These are phyloP conservation scores for Trametes villosa DNA, from an alignment of 768 basidiomycete species.

Conservation along the genomic window DNA sequence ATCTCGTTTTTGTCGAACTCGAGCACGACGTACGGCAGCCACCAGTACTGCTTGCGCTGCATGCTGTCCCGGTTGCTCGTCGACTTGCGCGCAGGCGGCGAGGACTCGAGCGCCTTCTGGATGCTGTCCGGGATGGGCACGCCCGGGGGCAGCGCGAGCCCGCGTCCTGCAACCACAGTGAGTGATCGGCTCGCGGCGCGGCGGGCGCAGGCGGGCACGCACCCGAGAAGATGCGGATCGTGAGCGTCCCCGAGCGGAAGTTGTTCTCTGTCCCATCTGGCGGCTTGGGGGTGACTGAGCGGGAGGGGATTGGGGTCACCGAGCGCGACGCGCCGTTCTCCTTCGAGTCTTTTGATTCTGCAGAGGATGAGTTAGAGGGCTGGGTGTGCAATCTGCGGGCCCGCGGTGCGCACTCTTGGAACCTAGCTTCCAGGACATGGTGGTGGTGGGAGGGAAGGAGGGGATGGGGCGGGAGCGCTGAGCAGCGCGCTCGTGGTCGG, in stretches of 20 bases:
- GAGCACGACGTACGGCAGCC: constrained; percentile 96
- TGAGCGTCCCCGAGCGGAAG: constrained; percentile 89
- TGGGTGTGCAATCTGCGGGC: background rate
- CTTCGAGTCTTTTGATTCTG: constrained; percentile 71
- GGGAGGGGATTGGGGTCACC: constrained; percentile 79
- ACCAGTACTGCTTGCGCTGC: constrained; percentile 92
- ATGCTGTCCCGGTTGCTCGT: constrained; percentile 86
- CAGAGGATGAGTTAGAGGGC: background rate
- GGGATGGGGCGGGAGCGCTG: constrained; percentile 2
- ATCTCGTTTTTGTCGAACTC: constrained; percentile 99
- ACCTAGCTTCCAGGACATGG: constrained; percentile 36
- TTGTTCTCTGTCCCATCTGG: constrained; percentile 41
- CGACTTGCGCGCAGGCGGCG: constrained; percentile 56
- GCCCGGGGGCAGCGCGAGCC: constrained; percentile 79
- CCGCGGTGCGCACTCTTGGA: constrained; percentile 31
- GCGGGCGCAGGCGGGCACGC: constrained; percentile 30
- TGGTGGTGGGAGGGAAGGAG: constrained; percentile 4
- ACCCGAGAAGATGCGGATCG: constrained; percentile 95
- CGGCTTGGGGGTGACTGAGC: constrained; percentile 75
- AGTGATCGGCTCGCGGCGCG: background rate
- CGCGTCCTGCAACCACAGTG: constrained; percentile 59
- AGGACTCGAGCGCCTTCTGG: constrained; percentile 74
- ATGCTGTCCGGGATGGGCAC: constrained; percentile 83
- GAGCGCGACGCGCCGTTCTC: constrained; percentile 80
- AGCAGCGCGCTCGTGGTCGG: constrained; percentile 4